Conservation (phyloP, 805 yeast genomes). For the Clavispora santaluciae region DNA sequence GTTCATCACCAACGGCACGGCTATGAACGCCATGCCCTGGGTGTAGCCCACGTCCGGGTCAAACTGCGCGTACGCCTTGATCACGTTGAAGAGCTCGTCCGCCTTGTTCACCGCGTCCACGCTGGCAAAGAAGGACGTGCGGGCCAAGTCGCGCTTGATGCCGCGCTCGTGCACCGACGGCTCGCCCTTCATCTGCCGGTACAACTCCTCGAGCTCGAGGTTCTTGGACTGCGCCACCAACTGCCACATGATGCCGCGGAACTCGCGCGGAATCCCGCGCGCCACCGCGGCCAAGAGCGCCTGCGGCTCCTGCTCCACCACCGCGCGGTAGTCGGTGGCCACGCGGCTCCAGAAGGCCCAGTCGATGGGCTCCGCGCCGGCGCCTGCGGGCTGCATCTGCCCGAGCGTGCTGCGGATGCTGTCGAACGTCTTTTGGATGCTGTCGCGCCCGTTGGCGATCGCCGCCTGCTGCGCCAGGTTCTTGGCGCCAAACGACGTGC, state of each 20-base stretch:
- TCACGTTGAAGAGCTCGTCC: slow-evolving; percentile 64
- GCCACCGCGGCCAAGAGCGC: slow-evolving; percentile 54
- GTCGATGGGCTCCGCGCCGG: slow-evolving; percentile 37
- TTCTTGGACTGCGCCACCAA: slow-evolving; percentile 76
- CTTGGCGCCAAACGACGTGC: slow-evolving; percentile 45
- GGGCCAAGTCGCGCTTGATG: slow-evolving; percentile 74
- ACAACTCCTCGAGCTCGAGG: slow-evolving; percentile 55
- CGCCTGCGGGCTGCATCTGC: slow-evolving; percentile 14
- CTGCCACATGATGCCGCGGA: slow-evolving; percentile 93
- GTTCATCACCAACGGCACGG: slow-evolving; percentile 78
- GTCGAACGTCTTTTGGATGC: slow-evolving; percentile 37
- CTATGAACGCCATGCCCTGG: slow-evolving; percentile 95
- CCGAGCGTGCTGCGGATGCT: slow-evolving; percentile 49
- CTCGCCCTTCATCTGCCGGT: slow-evolving; percentile 43
- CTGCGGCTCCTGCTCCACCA: slow-evolving; percentile 58
- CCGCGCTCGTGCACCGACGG: slow-evolving; percentile 64
- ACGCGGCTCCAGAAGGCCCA: slow-evolving; percentile 89
- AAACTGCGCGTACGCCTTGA: slow-evolving; percentile 77
- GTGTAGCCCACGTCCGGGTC: slow-evolving; percentile 96
- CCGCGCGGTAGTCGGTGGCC: slow-evolving; percentile 67
- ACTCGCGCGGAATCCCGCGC: slow-evolving; percentile 76
- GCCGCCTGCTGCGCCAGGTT: slow-evolving; percentile 48
- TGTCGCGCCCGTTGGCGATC: slow-evolving; percentile 34
- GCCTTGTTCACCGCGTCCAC: slow-evolving; percentile 50
- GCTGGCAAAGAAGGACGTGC: slow-evolving; percentile 76